Base-by-base conservation (phyloP, 805 yeast species). In the Zygotorulaspora danielsina region DNA sequence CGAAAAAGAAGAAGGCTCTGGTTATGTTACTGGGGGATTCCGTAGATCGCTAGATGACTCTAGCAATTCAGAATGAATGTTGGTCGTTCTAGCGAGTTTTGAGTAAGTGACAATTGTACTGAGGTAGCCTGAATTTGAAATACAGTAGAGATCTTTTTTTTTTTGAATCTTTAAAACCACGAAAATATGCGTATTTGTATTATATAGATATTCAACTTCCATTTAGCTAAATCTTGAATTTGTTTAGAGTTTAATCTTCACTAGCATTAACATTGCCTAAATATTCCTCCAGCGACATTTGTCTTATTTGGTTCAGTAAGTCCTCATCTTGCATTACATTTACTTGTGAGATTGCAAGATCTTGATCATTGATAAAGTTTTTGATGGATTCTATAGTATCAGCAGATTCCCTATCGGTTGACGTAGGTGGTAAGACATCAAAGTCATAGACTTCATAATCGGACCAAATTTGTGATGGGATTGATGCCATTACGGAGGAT, bases 341-440 rank as follows among this genome's bases (percentile, higher is more conserved):
- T 33, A 53, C 39, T 41, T 54, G 57, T 18, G 57, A 48, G 10
- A 27, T 37, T 2, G 49, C 48, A 18, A 65, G 36, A 30, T 55
- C 63, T 25, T 49, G 51, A 9, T 56, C 59, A 39, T 64, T 63
- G 13, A 66, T 55, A 34, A 59, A 63, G 38, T 57, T 61, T 17
- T 57, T 58, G 4, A 67, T 53, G 1, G 48, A 50, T 46, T 67
- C 71, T 10, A 64, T 49, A 16, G 46, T 65, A 55, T 46, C 79
- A 2, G 33, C 34, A 1, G 61, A 54, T 27, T 58, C 61, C 33
- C 48, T 58, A 4, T 53, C 48, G 1, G 45, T 76, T 6, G 63
- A 60, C 13, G 51, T 51, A 1, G 94, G 93, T 2, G 94, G 89
- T 16, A 84, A 57, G 2, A 81, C 73, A 58, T 84, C 94, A 54